These are phyloP conservation scores for Sphagnum fallax DNA, from an alignment of 228 moss, liverwort and hornwort species.

Conservation along the genomic window DNA sequence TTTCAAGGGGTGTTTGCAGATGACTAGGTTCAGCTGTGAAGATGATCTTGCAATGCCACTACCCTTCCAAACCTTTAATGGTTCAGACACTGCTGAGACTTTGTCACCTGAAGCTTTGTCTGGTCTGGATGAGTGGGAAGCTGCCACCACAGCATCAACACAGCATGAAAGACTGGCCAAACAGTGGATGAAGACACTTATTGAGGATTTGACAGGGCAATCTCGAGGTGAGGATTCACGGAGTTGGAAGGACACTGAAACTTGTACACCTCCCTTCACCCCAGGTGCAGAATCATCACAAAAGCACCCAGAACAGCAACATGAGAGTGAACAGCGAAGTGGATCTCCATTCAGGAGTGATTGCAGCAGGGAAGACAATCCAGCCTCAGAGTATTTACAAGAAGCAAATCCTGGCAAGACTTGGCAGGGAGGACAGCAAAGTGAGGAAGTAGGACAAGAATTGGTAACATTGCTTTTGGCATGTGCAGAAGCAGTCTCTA, in stretches of 20 bases:
- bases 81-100: neutral
- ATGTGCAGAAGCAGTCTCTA: constrained; percentile 59
- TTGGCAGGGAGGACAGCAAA: constrained; percentile 25
- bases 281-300: constrained; percentile 24
- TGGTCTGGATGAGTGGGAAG: constrained; percentile 52
- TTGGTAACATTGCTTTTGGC: constrained; percentile 25
- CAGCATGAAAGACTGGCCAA: constrained; percentile 51
- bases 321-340: neutral
- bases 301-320: neutral
- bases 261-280: constrained; percentile 47
- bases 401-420: constrained; percentile 53
- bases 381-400: constrained; percentile 37
- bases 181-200: constrained; percentile 54
- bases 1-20: too few species aligned
- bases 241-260: constrained; percentile 36
- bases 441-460: constrained; percentile 2
- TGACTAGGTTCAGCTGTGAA: too few species aligned
- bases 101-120: constrained; percentile 16
- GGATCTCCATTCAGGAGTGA: constrained; percentile 1
- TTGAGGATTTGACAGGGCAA: constrained; percentile 29
- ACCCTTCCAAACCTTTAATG: constrained; percentile 22
- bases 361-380: constrained; percentile 41
- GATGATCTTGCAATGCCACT: neutral
- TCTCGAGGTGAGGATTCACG: constrained; percentile 39
- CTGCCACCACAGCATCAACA: constrained; percentile 46